Percentiles rank a stretch among this genome's conserved stretches.
Evolutionary conservation across 148 eudicot genomes (phyloP).

Genomic region (Rhododendron simsii): DNA sequence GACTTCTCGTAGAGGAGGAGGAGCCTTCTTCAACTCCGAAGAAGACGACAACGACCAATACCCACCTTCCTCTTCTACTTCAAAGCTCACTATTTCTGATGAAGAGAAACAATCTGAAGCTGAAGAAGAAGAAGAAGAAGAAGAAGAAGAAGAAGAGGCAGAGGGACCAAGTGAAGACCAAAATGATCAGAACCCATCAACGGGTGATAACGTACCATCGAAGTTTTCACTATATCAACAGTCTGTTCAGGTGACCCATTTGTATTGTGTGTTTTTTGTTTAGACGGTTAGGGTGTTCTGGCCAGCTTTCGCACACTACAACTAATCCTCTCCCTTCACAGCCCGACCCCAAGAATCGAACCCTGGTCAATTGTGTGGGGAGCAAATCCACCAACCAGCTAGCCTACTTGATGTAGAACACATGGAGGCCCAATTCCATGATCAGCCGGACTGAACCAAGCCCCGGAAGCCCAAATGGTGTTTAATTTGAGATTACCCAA

Average conservation of each 20-base stretch:
- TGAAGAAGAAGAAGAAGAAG: constrained; percentile 25
- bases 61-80: constrained; percentile 26
- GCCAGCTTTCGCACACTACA: too few relatives aligned
- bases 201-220: constrained; percentile 39
- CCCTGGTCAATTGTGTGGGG: too few relatives aligned
- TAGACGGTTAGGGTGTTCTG: not conserved
- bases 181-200: constrained; percentile 10
- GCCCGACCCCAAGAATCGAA: too few relatives aligned
- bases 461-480: too few relatives aligned
- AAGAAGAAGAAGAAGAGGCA: constrained; percentile 5
- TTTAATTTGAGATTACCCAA: too few relatives aligned
- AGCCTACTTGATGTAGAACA: too few relatives aligned
- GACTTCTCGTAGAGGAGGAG: constrained; percentile 31
- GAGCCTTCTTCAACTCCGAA: constrained; percentile 31
- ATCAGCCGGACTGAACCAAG: too few relatives aligned
- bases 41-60: constrained; percentile 31
- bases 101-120: constrained; percentile 27
- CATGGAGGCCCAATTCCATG: too few relatives aligned
- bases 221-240: constrained; percentile 88
- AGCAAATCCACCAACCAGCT: too few relatives aligned
- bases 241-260: constrained; percentile 70
- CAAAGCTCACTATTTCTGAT: constrained; percentile 17
- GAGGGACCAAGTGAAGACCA: constrained; percentile 14
- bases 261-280: not conserved
- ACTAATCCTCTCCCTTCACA: too few relatives aligned